Conservation (phyloP, 2,329 filamentous ascomycete genomes). For the Aspergillus alliaceus region DNA sequence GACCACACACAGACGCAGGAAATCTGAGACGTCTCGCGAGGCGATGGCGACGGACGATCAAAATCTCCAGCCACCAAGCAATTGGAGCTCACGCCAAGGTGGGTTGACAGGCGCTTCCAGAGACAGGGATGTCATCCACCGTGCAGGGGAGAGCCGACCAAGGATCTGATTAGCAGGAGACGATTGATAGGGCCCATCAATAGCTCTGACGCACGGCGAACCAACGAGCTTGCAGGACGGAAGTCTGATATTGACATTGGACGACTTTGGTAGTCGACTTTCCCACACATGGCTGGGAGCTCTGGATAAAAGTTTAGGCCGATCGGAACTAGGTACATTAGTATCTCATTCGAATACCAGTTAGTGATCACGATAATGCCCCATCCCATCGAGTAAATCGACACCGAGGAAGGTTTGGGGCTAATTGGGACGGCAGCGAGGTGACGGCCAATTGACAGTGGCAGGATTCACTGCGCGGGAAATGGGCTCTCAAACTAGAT, state of each 20-base stretch:
- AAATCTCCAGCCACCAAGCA: constrained; percentile 31
- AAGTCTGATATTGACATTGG: constrained; percentile 14
- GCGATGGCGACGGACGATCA: constrained; percentile 29
- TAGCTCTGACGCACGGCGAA: constrained; percentile 27
- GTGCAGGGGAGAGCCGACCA: constrained; percentile 12
- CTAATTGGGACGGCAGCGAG: constrained; percentile 3
- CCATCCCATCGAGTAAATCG: not conserved
- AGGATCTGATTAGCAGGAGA: constrained; percentile 33
- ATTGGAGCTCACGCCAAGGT: constrained; percentile 30
- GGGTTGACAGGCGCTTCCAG: constrained; percentile 27
- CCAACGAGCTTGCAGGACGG: constrained; percentile 32
- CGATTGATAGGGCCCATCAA: constrained; percentile 26
- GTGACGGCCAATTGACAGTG: not conserved
- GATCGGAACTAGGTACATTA: not conserved
- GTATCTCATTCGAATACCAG: not conserved
- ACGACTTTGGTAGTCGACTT: constrained; percentile 1
- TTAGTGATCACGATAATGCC: not conserved
- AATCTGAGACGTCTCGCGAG: constrained; percentile 22
- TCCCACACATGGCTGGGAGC: not conserved
- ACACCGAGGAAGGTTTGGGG: not conserved
- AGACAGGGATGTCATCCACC: constrained; percentile 13
- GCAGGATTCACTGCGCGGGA: not conserved
- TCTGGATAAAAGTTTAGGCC: not conserved
- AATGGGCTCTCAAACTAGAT: not conserved
- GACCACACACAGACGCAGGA: not conserved